Base-by-base conservation (phyloP, 495 filamentous ascomycete genomes). In the Podospora anserina region DNA sequence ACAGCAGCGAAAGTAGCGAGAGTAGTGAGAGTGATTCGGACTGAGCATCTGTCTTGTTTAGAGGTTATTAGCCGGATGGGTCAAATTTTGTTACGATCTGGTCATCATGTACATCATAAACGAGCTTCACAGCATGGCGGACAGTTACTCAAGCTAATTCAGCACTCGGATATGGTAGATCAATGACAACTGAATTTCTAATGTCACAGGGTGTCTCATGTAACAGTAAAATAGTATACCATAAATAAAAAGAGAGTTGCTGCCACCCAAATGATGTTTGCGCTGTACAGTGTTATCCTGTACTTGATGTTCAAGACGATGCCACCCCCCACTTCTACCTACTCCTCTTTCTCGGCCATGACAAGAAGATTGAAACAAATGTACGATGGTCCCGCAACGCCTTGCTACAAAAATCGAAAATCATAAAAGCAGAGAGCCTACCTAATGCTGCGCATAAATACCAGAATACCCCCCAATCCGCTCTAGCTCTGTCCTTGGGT, bases 1-100 rank as follows among this genome's bases (percentile, higher is more conserved):
- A 63, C 5, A 68, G 66, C 66, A 64, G 60, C 5, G 56, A 60
- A 2, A 68, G 66, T 54, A 68, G 66, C 44, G 56, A 60, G n/a
- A 66, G 64, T 27, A 66, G 62, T 44, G 62, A 65, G 7, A 69
- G 67, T 63, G 62, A 69, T 63, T 63, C 61, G 15, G 61, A 63
- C 27, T 63, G 60, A 63, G n/a, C 1, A 16, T 5, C 5, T 11
- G 7, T 61, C 30, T 32, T 32, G 30, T 32, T 32, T 18, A 5
- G 32, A 58, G 4, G 55, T 26, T 58, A 58, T 2, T 58, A 26
- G 23, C 9, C 39, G 13, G 39, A 49, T 39, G 34, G 11, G 2
- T 49, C 39, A 20, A n/a, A 18, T 13, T 61, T 30, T 30, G 59
- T 27, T 32, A 7, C 20, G 15, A 34, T 62, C 39, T 49, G 39